Conservation (phyloP, 176 grass and related monocot genomes). For the Panicum miliaceum region DNA sequence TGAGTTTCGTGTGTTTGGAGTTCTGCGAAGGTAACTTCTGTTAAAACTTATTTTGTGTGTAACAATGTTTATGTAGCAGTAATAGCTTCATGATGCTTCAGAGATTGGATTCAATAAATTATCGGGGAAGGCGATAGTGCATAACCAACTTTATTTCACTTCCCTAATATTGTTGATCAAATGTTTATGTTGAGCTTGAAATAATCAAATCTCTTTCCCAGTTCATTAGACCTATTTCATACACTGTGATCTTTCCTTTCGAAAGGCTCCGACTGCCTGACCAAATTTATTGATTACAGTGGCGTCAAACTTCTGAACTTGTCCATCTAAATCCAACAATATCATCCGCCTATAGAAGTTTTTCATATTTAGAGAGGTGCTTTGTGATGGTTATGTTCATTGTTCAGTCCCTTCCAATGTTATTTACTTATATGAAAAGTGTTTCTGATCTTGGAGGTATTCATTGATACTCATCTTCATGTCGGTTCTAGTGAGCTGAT, state of each 20-base stretch:
- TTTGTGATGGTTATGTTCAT: background rate
- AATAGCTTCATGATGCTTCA: background rate
- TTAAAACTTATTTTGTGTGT: background rate
- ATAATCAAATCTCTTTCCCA: background rate
- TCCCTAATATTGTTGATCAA: background rate
- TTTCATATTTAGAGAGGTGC: background rate
- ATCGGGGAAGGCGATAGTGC: background rate
- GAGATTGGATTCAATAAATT: background rate
- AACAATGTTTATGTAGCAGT: background rate
- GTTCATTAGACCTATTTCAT: background rate
- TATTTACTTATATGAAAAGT: background rate
- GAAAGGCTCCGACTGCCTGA: background rate
- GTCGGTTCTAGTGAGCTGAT: background rate
- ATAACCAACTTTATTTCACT: background rate
- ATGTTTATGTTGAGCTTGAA: background rate
- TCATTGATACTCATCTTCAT: background rate
- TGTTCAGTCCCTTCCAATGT: background rate
- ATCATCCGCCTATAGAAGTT: background rate
- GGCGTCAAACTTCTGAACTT: background rate
- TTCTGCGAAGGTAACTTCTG: conserved; percentile 71
- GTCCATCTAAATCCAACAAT: background rate
- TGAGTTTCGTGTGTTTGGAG: conserved; percentile 82
- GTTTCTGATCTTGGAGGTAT: background rate
- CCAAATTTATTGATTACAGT: background rate
- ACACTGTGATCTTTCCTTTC: background rate